Percentiles rank a stretch among this genome's conserved stretches.
These are phyloP conservation scores for Boletus reticulatus DNA, from an alignment of 768 basidiomycete genomes.

Conservation along the genomic window DNA sequence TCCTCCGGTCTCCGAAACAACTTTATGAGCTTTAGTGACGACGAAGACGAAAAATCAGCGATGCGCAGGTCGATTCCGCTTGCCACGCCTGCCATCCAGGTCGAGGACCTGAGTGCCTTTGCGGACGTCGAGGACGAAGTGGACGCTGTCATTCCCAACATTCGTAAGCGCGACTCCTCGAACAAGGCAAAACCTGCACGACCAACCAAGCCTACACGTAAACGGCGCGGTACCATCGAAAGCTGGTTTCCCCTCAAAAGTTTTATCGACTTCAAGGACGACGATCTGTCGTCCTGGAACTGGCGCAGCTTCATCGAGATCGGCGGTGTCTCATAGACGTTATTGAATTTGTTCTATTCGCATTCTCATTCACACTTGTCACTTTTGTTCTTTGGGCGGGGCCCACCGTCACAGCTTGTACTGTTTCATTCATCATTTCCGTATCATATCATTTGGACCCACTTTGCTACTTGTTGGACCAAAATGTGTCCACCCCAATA, in stretches of 20 bases:
- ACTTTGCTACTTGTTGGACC: neutral
- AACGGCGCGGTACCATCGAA: slow-evolving; percentile 43
- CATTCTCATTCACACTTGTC: neutral
- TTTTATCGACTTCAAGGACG: slow-evolving; percentile 63
- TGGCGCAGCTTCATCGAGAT: slow-evolving; percentile 70
- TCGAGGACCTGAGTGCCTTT: slow-evolving; percentile 24
- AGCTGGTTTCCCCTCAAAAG: slow-evolving; percentile 58
- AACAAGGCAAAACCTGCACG: slow-evolving; percentile 12
- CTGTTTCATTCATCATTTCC: slow-evolving; percentile 6
- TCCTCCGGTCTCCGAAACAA: slow-evolving; percentile 35
- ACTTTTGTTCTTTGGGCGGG: neutral
- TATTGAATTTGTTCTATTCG: neutral
- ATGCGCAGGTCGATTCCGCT: neutral
- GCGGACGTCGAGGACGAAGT: slow-evolving; percentile 35
- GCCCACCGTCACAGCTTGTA: slow-evolving; percentile 8
- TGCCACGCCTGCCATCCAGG: slow-evolving; percentile 5
- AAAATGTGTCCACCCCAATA: slow-evolving; percentile 7
- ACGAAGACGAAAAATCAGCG: slow-evolving; percentile 46
- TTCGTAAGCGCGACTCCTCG: slow-evolving; percentile 5
- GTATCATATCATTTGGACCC: slow-evolving; percentile 11
- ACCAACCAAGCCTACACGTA: slow-evolving; percentile 19
- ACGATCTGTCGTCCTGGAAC: slow-evolving; percentile 43
- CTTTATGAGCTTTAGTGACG: slow-evolving; percentile 70
- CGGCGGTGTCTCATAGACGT: slow-evolving; percentile 28
- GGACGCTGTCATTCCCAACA: slow-evolving; percentile 22